Evolutionary conservation across 2,329 filamentous ascomycete species (phyloP).

Genomic region (Didymella pomorum): DNA sequence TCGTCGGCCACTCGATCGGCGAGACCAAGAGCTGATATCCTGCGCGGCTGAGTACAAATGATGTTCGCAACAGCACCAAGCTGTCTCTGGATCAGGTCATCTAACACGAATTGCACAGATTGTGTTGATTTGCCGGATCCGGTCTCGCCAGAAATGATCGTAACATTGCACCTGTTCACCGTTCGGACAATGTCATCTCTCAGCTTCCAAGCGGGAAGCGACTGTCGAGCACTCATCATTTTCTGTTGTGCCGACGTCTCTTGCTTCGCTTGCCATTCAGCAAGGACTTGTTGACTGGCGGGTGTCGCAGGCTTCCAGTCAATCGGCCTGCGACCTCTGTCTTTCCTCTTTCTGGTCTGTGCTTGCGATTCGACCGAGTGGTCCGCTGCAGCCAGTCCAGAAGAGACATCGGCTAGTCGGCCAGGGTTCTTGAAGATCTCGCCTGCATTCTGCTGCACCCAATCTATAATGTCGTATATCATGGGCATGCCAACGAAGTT

Average conservation of each 20-base stretch:
- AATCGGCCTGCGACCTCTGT: constrained; percentile 60
- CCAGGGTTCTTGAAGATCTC: constrained; percentile 86
- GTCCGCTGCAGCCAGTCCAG: constrained; percentile 68
- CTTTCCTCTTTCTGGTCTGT: constrained; percentile 31
- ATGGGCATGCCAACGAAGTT: constrained; percentile 84
- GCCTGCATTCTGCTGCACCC: constrained; percentile 86
- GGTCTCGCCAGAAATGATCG: constrained; percentile 96
- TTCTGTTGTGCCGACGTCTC: constrained; percentile 69
- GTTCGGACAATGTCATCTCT: constrained; percentile 78
- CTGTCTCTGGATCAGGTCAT: constrained; percentile 81
- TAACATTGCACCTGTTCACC: constrained; percentile 82
- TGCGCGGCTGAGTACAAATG: constrained; percentile 91
- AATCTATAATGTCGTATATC: constrained; percentile 89
- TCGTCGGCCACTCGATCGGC: constrained; percentile 96
- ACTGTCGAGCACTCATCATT: constrained; percentile 76
- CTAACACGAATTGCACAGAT: constrained; percentile 93
- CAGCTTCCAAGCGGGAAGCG: constrained; percentile 86
- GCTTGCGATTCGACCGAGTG: constrained; percentile 36
- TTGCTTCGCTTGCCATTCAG: constrained; percentile 75
- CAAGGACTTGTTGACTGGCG: constrained; percentile 65
- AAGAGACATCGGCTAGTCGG: constrained; percentile 81
- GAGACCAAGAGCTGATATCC: constrained; percentile 92
- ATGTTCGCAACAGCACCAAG: constrained; percentile 85
- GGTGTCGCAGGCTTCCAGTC: constrained; percentile 67
- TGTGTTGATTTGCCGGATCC: constrained; percentile 97